phyloP scores from a whole-genome alignment of 192 early-diverging fungal species.

The Funneliformis geosporum region DNA sequence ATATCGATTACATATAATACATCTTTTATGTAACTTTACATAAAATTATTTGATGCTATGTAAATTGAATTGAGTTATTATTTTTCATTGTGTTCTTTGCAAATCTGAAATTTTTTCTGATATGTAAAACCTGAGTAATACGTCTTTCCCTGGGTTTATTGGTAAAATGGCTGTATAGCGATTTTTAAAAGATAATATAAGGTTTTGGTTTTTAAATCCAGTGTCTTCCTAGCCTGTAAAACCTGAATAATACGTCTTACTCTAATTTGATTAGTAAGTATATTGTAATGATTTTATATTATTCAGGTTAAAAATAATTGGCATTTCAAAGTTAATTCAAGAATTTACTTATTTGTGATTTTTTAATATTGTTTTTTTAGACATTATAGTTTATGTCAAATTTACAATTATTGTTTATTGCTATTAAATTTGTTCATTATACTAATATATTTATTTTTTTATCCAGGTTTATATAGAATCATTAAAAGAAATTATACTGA shows the following conservation, averaged over 20 bases:
- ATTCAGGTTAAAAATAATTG: constrained; percentile 29
- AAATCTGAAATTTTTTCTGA: constrained; percentile 26
- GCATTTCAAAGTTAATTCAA: constrained; percentile 5
- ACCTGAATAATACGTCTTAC: constrained; percentile 8
- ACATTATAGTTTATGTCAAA: constrained; percentile 21
- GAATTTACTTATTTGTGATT: not conserved
- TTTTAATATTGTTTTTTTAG: constrained; percentile 21
- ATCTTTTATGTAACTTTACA: no score
- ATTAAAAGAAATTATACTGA: constrained; percentile 31
- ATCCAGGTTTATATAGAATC: constrained; percentile 29
- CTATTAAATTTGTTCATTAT: constrained; percentile 21
- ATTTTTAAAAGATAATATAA: constrained; percentile 24
- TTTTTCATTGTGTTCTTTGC: constrained; percentile 20
- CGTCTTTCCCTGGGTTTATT: constrained; percentile 22
- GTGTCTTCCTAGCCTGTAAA: constrained; percentile 16
- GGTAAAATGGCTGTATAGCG: constrained; percentile 17
- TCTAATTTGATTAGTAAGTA: not conserved
- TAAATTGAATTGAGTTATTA: no score
- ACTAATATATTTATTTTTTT: constrained; percentile 31
- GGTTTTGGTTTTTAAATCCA: constrained; percentile 30
- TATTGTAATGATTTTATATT: constrained; percentile 28
- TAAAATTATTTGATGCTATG: no score
- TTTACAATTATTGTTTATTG: constrained; percentile 8
- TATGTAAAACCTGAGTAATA: constrained; percentile 22
- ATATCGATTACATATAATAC: no score